phyloP scores from a whole-genome alignment of 2,329 filamentous ascomycete species.

The Rachicladosporium sp. region DNA sequence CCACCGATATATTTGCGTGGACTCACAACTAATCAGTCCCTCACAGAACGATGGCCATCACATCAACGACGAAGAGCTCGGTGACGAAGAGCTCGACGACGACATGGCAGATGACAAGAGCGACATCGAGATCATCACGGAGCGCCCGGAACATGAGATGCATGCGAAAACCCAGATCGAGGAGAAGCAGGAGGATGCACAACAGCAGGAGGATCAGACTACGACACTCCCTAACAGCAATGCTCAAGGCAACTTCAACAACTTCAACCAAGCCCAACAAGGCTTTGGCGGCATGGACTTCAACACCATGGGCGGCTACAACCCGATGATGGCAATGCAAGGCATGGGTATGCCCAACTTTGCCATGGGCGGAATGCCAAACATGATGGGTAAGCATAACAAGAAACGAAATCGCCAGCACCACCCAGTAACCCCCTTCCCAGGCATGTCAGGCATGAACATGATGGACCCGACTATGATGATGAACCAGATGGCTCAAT shows the following conservation, averaged over 20 bases:
- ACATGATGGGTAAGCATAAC: slow-evolving; percentile 69
- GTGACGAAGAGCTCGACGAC: slow-evolving; percentile 16
- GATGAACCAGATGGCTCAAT: slow-evolving; percentile 49
- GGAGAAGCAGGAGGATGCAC: slow-evolving; percentile 8
- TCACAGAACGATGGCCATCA: slow-evolving; percentile 8
- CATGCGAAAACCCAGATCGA: slow-evolving; percentile 7
- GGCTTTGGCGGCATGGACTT: slow-evolving; percentile 13
- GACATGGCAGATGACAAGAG: slow-evolving; percentile 8
- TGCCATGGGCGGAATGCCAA: slow-evolving; percentile 34
- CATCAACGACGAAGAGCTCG: slow-evolving; percentile 12
- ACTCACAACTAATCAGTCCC: no score
- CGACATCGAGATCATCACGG: slow-evolving; percentile 19
- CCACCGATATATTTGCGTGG: no score
- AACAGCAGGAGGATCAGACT: slow-evolving; percentile 9
- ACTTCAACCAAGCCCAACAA: slow-evolving; percentile 14
- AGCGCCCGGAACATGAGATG: slow-evolving; percentile 14
- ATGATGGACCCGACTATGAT: slow-evolving; percentile 70
- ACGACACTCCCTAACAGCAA: neutral
- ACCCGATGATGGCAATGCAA: slow-evolving; percentile 56
- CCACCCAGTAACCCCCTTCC: neutral
- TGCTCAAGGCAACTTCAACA: slow-evolving; percentile 9
- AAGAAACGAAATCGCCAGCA: slow-evolving; percentile 1
- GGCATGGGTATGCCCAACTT: slow-evolving; percentile 32
- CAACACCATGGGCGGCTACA: slow-evolving; percentile 45
- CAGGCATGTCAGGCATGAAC: slow-evolving; percentile 69